Base-by-base conservation (phyloP, 257 asterid species). In the Parsonsia alboflavescens region DNA sequence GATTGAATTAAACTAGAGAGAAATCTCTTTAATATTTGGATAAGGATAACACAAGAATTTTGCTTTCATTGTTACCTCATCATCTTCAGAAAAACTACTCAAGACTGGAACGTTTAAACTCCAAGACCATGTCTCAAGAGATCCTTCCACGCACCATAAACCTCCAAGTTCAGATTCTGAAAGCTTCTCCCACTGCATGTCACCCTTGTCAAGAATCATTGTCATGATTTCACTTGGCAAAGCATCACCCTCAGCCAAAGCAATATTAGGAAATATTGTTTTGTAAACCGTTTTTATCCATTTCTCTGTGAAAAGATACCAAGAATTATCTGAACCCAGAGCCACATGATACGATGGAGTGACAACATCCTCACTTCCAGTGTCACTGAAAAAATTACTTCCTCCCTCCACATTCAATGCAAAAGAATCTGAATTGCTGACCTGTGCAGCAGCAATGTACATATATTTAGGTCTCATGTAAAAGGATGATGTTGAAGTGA, bases 41-140 rank as follows among this genome's bases (percentile, higher is more conserved):
- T 39, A 10, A 70, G 53, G 53, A 33, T 12, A 48, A 19, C 39
- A 33, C 44, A 72, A 39, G 46, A 54, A 49, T 73, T 61, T 64
- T 82, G 50, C 67, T 76, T 65, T 59, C 66, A 42, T 22, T 73
- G 77, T 83, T 85, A 93, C 98, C 98, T 89, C 97, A 82, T 90
- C 96, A 42, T 90, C 96, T 80, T 86, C 90, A 57, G 97, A 90
- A 79, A 95, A 96, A 85, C 96, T 94, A 83, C 95, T 94, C 77
- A 88, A 80, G 56, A 94, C 96, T 68, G 97, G 98, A 79, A 95
- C 99, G 63, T 95, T 95, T 82, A 95, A 84, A 84, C 99, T 95
- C 98, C 99, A 95, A 77, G 99, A 92, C 99, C 99, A 95, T 17
- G 98, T 95, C 84, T 95, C 98, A 9, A 92, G 91, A 73, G 98